phyloP scores from a whole-genome alignment of 2,329 filamentous ascomycete genomes.

The Coniochaeta ligniaria region DNA sequence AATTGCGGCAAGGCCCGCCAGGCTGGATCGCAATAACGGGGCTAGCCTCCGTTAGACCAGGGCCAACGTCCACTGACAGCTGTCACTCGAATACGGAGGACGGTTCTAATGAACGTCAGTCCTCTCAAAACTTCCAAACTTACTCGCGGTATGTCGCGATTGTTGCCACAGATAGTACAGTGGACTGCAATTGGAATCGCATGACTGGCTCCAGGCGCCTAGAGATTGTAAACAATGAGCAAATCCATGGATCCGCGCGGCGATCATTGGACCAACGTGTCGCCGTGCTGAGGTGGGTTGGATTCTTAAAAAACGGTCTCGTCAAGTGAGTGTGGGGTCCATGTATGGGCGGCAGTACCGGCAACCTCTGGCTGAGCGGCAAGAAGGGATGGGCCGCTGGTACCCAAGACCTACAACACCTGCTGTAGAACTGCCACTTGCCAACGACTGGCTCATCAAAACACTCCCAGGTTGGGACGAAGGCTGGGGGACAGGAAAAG shows the following conservation, averaged over 20 bases:
- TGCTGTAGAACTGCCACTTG: too few species aligned
- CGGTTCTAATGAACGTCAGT: too few species aligned
- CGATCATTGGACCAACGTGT: background rate
- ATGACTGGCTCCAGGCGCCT: background rate
- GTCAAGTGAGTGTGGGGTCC: background rate
- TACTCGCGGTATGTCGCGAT: too few species aligned
- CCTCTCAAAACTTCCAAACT: too few species aligned
- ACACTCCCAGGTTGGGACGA: constrained; percentile 10
- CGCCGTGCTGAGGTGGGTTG: background rate
- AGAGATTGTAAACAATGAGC: background rate
- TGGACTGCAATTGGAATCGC: too few species aligned
- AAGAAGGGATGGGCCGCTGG: constrained; percentile 3
- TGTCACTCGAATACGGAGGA: background rate
- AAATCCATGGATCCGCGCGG: too few species aligned
- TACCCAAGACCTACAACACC: constrained; percentile 5
- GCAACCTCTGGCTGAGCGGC: constrained; percentile 5
- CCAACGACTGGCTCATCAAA: constrained; percentile 5
- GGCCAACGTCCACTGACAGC: background rate
- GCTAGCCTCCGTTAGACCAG: background rate
- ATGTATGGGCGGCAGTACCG: constrained; percentile 5
- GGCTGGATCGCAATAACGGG: background rate
- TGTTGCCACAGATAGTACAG: too few species aligned
- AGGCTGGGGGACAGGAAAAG: background rate
- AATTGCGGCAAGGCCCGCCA: constrained; percentile 17
- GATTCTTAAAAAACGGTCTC: background rate